Base-by-base conservation (phyloP, 495 filamentous ascomycete species). In the Tuber indicum region DNA sequence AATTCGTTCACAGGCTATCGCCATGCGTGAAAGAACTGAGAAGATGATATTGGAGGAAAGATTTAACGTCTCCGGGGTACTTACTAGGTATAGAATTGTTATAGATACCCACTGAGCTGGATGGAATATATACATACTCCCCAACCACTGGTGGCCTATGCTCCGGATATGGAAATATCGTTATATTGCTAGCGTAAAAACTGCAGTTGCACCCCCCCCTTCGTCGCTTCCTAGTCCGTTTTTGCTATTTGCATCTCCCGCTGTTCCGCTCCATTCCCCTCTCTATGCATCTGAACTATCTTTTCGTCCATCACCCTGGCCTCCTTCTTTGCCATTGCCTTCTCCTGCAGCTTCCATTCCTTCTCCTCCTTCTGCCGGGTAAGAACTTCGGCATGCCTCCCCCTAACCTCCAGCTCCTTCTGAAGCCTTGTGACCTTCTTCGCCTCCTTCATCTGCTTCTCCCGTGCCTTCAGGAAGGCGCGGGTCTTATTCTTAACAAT, bases 391-490 rank as follows among this genome's bases (percentile, higher is more conserved):
- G 52, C 52, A 26, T 26, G 52, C 23, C 9, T 58, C 52, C n/a
- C 23, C 0, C 3, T 58, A 12, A 26, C 52, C 52, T 26, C 52
- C 52, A 9, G 52, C 8, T 58, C 8, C 23, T 26, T n/a, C 52
- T 58, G 6, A 58, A 26, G 7, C 52, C 52, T 58, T 26, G 8
- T 23, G 52, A 58, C 52, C n/a, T 58, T n/a, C 52, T 26, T 58
- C 23, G 0, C 52, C 52, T 58, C 52, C 52, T 58, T 58, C 52
- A 23, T 6, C 52, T 73, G 32, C 19, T 45, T 45, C 42, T 42
- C 71, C 78, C 83, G 1, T 7, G 39, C 23, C 70, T 41, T 9
- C 8, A 72, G 43, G 39, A 32, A 72, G 23, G 19, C 39, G 21
- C 19, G 19, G 1, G 47, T 49, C 47, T 49, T 49, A 23, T 49